Percentiles rank a stretch among this genome's conserved stretches.
These are phyloP conservation scores for Dillenia turbinata DNA, from an alignment of 164 flowering plant genomes.

Conservation along the genomic window DNA sequence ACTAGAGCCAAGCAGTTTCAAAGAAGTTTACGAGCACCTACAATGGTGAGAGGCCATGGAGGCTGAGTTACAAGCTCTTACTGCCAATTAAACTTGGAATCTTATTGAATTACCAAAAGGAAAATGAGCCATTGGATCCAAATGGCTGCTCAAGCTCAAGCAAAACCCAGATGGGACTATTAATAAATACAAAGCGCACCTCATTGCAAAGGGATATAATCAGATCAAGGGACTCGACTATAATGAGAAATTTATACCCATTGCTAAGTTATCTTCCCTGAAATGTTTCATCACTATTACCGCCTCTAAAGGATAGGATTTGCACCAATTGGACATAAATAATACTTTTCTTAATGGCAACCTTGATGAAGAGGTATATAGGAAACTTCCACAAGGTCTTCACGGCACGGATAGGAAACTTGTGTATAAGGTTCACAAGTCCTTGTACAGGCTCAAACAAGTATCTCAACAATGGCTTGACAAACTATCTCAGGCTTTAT, in stretches of 20 bases:
- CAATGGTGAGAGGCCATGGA: too few relatives aligned
- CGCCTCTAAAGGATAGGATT: background rate
- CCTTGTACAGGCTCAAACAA: background rate
- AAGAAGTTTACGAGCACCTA: too few relatives aligned
- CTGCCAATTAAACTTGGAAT: too few relatives aligned
- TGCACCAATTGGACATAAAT: conserved; percentile 1
- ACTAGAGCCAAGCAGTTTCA: too few relatives aligned
- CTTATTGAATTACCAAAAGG: too few relatives aligned
- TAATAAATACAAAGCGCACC: background rate
- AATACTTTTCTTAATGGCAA: background rate
- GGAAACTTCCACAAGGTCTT: background rate
- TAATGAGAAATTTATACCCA: background rate
- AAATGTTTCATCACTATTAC: background rate
- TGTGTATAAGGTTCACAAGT: too few relatives aligned
- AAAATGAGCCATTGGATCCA: too few relatives aligned
- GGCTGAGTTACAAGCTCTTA: too few relatives aligned
- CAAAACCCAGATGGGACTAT: too few relatives aligned
- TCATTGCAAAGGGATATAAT: background rate
- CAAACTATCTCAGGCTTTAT: too few relatives aligned
- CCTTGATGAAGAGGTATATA: background rate
- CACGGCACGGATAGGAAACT: background rate
- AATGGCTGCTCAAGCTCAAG: too few relatives aligned
- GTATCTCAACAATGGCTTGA: background rate
- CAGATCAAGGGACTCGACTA: conserved; percentile 1
- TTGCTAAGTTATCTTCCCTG: background rate